Percentiles rank a stretch among this genome's conserved stretches.
Evolutionary conservation across 441 rosid species (phyloP).

Genomic region (Pelargonium fulgidum): DNA sequence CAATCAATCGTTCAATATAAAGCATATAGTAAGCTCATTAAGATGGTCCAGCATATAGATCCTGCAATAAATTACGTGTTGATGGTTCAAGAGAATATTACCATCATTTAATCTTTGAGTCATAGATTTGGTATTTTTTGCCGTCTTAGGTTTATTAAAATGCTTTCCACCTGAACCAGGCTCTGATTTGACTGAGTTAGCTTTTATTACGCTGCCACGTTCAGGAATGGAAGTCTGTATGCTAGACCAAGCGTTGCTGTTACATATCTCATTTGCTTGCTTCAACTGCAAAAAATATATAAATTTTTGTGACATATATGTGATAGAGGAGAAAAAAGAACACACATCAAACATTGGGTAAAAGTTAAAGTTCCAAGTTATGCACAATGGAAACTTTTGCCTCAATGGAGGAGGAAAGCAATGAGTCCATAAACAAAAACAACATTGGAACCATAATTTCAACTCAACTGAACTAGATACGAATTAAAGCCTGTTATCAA

Average conservation of each 20-base stretch:
- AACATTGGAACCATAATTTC: neutral
- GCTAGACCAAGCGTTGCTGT: constrained; percentile 26
- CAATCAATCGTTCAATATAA: constrained; percentile 14
- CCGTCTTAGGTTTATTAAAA: constrained; percentile 31
- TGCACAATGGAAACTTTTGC: neutral
- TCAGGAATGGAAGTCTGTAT: constrained; percentile 20
- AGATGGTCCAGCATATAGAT: neutral
- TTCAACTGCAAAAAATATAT: constrained; percentile 33
- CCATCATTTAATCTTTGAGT: constrained; percentile 33
- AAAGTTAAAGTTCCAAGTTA: neutral
- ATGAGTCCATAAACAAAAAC: neutral
- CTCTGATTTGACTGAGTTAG: constrained; percentile 27
- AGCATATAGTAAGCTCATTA: constrained; percentile 13
- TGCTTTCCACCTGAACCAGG: constrained; percentile 27
- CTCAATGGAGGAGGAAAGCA: neutral
- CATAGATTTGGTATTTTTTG: constrained; percentile 30
- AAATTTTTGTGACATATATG: constrained; percentile 10
- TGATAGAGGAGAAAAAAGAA: constrained; percentile 3
- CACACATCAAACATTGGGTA: neutral
- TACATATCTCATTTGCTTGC: constrained; percentile 25
- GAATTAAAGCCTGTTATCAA: neutral
- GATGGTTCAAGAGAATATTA: constrained; percentile 18
- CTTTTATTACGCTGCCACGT: constrained; percentile 23
- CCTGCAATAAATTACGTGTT: neutral
- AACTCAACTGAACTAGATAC: neutral